Conservation (phyloP, 2,329 filamentous ascomycete genomes). For the Xenoacremonium recifei region DNA sequence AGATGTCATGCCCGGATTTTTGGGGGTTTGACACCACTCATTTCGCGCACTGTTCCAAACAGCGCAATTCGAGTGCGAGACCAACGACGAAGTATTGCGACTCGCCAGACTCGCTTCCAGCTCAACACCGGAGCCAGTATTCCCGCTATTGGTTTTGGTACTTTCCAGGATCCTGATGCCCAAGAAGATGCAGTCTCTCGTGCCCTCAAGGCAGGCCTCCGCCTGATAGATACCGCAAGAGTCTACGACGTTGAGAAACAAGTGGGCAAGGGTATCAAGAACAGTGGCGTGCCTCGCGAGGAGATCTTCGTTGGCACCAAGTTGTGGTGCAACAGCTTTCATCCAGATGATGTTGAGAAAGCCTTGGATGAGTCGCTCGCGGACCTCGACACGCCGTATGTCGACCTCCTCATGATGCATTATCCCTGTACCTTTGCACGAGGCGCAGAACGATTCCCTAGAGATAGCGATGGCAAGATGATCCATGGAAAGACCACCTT, state of each 20-base stretch:
- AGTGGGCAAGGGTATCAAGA: constrained; percentile 26
- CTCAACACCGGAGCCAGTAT: constrained; percentile 11
- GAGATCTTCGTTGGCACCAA: constrained; percentile 48
- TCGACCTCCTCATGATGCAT: constrained; percentile 28
- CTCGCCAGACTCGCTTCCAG: constrained; percentile 9
- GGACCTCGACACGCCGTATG: constrained; percentile 28
- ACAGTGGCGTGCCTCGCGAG: constrained; percentile 40
- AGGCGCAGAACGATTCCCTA: constrained; percentile 10
- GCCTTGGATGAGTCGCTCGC: constrained; percentile 25
- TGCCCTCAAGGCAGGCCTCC: constrained; percentile 30
- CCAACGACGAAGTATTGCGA: constrained; percentile 1
- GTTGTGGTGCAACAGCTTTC: constrained; percentile 30
- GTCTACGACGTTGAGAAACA: constrained; percentile 15
- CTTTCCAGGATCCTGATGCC: constrained; percentile 28
- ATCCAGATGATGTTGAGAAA: constrained; percentile 24
- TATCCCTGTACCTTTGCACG: constrained; percentile 19
- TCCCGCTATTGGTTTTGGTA: constrained; percentile 30
- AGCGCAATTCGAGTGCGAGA: neutral
- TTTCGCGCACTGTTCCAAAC: too few relatives aligned
- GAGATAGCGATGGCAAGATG: constrained; percentile 8
- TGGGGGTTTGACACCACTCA: too few relatives aligned
- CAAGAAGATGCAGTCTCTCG: constrained; percentile 24
- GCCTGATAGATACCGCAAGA: constrained; percentile 34
- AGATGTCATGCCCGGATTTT: too few relatives aligned
- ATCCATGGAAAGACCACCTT: constrained; percentile 16